Conservation (phyloP, 768 basidiomycete genomes). For the Roridomyces roridus region DNA sequence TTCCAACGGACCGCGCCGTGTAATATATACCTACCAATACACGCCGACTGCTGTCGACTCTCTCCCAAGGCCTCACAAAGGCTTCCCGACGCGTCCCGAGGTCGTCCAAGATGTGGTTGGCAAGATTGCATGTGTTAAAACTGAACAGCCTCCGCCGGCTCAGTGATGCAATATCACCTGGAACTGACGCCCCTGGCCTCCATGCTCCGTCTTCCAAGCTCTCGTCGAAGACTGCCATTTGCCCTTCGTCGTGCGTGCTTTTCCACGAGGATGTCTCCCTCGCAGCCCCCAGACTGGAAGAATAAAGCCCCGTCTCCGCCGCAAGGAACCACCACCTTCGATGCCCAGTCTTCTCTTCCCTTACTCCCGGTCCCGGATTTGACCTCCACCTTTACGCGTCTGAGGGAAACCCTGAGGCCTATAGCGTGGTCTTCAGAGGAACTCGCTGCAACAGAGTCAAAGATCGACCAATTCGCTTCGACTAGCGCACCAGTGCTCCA, state of each 20-base stretch:
- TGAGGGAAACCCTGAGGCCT: slow-evolving; percentile 43
- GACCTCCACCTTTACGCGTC: slow-evolving; percentile 61
- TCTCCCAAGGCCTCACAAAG: too few species aligned
- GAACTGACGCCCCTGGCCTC: too few species aligned
- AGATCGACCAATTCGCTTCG: slow-evolving; percentile 71
- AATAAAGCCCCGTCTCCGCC: slow-evolving; percentile 64
- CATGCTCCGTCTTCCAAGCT: too few species aligned
- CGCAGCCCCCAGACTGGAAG: slow-evolving; percentile 73
- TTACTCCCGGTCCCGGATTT: slow-evolving; percentile 80
- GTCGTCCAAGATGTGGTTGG: too few species aligned
- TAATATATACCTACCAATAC: too few species aligned
- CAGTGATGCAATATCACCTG: too few species aligned
- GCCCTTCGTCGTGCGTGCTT: slow-evolving; percentile 10
- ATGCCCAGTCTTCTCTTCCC: slow-evolving; percentile 66
- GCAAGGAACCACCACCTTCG: slow-evolving; percentile 64
- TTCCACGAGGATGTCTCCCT: slow-evolving; percentile 15
- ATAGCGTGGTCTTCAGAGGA: slow-evolving; percentile 72
- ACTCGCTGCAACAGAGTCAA: slow-evolving; percentile 55
- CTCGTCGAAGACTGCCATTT: too few species aligned
- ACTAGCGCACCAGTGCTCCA: slow-evolving; percentile 66
- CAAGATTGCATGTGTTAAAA: too few species aligned
- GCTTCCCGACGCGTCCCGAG: too few species aligned
- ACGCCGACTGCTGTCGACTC: too few species aligned
- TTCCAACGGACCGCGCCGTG: too few species aligned
- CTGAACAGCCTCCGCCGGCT: too few species aligned